Evolutionary conservation across 805 yeast genomes (phyloP).

Genomic region (Monosporozyma solicola): DNA sequence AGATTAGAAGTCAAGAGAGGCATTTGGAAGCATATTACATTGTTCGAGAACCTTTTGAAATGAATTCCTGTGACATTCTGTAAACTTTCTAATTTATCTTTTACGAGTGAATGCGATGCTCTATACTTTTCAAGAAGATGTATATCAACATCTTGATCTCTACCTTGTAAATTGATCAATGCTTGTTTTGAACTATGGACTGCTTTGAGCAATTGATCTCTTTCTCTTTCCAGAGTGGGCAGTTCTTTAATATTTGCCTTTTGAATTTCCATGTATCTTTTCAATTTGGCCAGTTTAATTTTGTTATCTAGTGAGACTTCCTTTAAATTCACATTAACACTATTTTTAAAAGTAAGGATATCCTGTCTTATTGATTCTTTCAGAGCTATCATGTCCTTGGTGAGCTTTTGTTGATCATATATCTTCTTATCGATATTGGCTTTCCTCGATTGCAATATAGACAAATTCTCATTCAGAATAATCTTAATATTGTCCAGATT

Average conservation of each 20-base stretch:
- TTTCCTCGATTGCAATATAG: constrained; percentile 19
- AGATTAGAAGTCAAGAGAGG: not conserved
- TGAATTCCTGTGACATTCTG: not conserved
- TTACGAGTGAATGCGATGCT: not conserved
- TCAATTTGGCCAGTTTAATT: constrained; percentile 12
- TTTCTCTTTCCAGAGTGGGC: not conserved
- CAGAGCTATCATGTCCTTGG: constrained; percentile 9
- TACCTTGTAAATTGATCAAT: not conserved
- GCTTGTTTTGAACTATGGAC: not conserved
- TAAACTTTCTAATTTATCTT: not conserved
- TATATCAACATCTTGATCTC: not conserved
- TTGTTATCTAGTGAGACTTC: constrained; percentile 10
- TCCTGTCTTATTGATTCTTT: constrained; percentile 16
- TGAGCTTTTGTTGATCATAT: constrained; percentile 7
- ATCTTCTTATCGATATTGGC: constrained; percentile 12
- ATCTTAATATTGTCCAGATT: constrained; percentile 38
- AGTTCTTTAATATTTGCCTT: constrained; percentile 7
- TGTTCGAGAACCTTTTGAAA: not conserved
- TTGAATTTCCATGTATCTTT: constrained; percentile 10
- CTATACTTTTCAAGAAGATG: not conserved
- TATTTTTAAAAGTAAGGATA: constrained; percentile 12
- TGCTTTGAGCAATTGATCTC: not conserved
- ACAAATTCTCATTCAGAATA: constrained; percentile 23
- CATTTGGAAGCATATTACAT: not conserved
- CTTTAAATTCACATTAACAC: constrained; percentile 6